Evolutionary conservation across 805 yeast genomes (phyloP).

Genomic region (Metschnikowia hibisci): DNA sequence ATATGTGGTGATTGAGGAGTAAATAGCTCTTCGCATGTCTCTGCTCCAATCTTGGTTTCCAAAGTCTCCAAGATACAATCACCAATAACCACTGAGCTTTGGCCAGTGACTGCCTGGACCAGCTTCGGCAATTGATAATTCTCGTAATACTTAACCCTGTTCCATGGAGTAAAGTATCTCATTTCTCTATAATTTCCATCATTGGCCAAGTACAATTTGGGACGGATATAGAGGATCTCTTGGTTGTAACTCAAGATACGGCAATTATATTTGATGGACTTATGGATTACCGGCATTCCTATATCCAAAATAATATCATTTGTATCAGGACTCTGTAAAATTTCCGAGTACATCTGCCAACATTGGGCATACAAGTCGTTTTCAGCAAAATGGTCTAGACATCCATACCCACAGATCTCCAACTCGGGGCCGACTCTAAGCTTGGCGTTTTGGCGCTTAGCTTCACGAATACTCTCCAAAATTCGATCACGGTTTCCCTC

Average conservation of each 20-base stretch:
- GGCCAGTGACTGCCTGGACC: slow-evolving; percentile 65
- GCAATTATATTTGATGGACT: slow-evolving; percentile 86
- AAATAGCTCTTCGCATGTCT: slow-evolving; percentile 96
- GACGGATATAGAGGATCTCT: slow-evolving; percentile 78
- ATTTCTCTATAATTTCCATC: slow-evolving; percentile 98
- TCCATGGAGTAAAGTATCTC: slow-evolving; percentile 97
- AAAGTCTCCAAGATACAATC: slow-evolving; percentile 82
- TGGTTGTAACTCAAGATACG: slow-evolving; percentile 80
- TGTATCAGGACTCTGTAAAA: slow-evolving; percentile 63
- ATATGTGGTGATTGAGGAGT: slow-evolving; percentile 97
- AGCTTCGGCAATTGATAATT: slow-evolving; percentile 65
- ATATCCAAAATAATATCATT: slow-evolving; percentile 79
- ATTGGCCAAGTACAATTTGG: slow-evolving; percentile 89
- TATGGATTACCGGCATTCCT: slow-evolving; percentile 92
- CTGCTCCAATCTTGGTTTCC: slow-evolving; percentile 93
- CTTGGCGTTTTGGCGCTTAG: slow-evolving; percentile 71
- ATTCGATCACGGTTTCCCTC: slow-evolving; percentile 96
- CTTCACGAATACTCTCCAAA: slow-evolving; percentile 68
- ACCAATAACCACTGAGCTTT: slow-evolving; percentile 69
- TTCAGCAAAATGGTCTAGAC: slow-evolving; percentile 90
- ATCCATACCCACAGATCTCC: slow-evolving; percentile 92
- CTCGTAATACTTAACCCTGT: slow-evolving; percentile 72
- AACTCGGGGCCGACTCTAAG: slow-evolving; percentile 96
- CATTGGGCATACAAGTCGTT: slow-evolving; percentile 83
- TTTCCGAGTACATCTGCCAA: slow-evolving; percentile 90